Evolutionary conservation across 768 basidiomycete species (phyloP).

Genomic region (Leccinum aurantiacum): DNA sequence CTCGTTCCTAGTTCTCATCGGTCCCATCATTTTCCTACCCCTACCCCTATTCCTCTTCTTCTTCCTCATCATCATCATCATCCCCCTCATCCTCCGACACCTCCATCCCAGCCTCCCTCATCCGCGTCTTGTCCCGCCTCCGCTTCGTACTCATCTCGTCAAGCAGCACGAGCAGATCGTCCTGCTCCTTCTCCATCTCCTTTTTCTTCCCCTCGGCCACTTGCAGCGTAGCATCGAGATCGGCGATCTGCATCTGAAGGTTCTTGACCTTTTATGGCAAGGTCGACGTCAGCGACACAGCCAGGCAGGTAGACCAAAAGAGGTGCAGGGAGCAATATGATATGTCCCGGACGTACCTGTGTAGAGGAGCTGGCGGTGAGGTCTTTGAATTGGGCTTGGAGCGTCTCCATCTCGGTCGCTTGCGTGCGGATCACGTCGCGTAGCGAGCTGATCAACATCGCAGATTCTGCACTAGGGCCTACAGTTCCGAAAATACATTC

Average conservation of each 20-base stretch:
- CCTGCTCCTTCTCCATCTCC: slow-evolving; percentile 94
- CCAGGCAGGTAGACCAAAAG: neutral
- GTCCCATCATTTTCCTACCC: neutral
- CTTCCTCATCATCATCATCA: slow-evolving; percentile 57
- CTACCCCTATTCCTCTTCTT: slow-evolving; percentile 28
- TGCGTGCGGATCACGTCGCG: slow-evolving; percentile 82
- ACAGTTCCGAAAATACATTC: neutral
- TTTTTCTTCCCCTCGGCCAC: slow-evolving; percentile 63
- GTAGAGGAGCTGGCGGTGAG: slow-evolving; percentile 34
- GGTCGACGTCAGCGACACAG: neutral
- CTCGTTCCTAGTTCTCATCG: neutral
- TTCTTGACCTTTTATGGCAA: slow-evolving; percentile 39
- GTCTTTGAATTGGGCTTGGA: slow-evolving; percentile 60
- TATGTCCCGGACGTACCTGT: slow-evolving; percentile 34
- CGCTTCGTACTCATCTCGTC: slow-evolving; percentile 91
- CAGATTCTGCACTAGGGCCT: slow-evolving; percentile 74
- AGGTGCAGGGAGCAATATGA: neutral
- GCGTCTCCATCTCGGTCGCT: slow-evolving; percentile 69
- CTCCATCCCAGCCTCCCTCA: slow-evolving; percentile 74
- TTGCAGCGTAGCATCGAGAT: slow-evolving; percentile 48
- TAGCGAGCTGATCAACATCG: slow-evolving; percentile 80
- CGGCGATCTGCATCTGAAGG: slow-evolving; percentile 47
- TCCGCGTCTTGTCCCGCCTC: slow-evolving; percentile 74
- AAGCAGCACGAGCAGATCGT: slow-evolving; percentile 88
- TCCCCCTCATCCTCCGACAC: slow-evolving; percentile 93